Evolutionary conservation across 1,139 yeast genomes (phyloP), one percentile per base, ranked within the genome.

Genomic region (Sugiyamaella grinbergsii): DNA sequence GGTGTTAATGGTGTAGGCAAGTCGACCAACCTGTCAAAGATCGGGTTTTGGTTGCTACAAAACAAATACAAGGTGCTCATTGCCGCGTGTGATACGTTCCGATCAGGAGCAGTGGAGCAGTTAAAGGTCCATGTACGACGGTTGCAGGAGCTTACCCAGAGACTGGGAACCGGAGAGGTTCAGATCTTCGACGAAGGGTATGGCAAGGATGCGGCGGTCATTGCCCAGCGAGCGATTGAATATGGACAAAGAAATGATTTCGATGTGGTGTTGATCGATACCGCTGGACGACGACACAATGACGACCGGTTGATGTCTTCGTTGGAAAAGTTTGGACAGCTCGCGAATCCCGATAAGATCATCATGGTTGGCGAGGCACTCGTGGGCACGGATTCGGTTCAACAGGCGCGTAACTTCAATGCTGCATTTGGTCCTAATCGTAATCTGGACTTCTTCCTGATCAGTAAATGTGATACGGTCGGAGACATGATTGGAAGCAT

Each of bases 1-100:
- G 98, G 98, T 29, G 98, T 93, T 22, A 93, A 93, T 66, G 98
- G 98, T 41, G 98, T 93, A 31, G 98, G 98, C 23, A 93, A 94
- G 68, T 91, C 97, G 0, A 94, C 98, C 2, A 94, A 90, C 63
- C 74, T 93, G 55, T 95, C 98, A 34, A 93, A 91, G 69, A 73
- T 93, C 51, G 98, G 96, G 1, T 94, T 88, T 66, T 93, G 98
- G 98, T 76, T 93, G 49, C 71, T 93, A 52, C 97, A 91, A 66
- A 93, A 93, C 68, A 83, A 91, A 65, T 78, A 88, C 66, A 83
- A 81, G 60, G 96, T 93, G 1, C 76, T 93, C 51, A 86, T 93
- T 60, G 95, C 96, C 39, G 98, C 98, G 0, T 93, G 98, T 71
- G 98, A 93, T 71, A 94, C 98, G 0, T 93, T 93, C 72, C 79